phyloP scores from a whole-genome alignment of 305 asterid species.

The Solanum hybrid region DNA sequence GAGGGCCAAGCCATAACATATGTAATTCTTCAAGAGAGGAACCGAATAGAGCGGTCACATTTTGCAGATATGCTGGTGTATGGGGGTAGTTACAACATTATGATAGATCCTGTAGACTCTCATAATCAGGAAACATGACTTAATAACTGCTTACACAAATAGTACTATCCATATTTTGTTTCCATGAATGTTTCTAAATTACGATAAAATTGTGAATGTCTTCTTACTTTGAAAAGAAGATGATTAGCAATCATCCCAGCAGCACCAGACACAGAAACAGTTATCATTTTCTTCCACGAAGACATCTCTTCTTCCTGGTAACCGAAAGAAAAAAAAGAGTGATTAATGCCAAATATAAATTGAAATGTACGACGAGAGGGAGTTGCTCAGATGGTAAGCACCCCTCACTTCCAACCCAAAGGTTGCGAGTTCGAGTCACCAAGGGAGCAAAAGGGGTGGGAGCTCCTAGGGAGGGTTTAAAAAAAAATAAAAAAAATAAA shows the following conservation, averaged over 20 bases:
- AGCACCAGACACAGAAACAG: slow-evolving; percentile 90
- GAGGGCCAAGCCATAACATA: not conserved
- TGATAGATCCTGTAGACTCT: not conserved
- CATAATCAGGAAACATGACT: not conserved
- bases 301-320: slow-evolving; percentile 81
- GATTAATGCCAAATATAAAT: not conserved
- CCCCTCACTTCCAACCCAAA: too few species aligned
- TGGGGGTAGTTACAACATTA: not conserved
- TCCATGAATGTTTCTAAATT: not conserved
- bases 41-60: not conserved
- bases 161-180: not conserved
- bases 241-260: slow-evolving; percentile 98
- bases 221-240: slow-evolving; percentile 83
- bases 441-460: too few species aligned
- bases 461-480: too few species aligned
- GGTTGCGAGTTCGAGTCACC: too few species aligned
- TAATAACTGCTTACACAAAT: not conserved
- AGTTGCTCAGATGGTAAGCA: too few species aligned
- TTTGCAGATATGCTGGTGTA: not conserved
- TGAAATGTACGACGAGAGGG: too few species aligned
- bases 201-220: not conserved
- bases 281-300: slow-evolving; percentile 87
- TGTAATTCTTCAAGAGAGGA: not conserved
- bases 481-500: too few species aligned
- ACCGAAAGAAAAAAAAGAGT: not conserved